Base-by-base conservation (phyloP, 495 filamentous ascomycete species). In the Aspergillus heteromorphus region DNA sequence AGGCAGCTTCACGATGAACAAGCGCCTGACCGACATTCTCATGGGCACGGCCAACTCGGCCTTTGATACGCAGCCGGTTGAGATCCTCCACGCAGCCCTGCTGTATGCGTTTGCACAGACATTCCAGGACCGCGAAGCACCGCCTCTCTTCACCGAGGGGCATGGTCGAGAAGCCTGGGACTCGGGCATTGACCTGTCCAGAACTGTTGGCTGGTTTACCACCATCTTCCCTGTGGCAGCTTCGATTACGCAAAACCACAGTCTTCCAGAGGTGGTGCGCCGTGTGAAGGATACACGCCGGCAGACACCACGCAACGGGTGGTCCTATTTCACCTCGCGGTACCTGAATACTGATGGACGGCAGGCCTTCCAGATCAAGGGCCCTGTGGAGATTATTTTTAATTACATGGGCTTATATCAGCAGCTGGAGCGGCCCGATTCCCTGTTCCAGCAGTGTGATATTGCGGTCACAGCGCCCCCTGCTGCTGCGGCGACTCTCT, bases 151-250 rank as follows among this genome's bases (percentile, higher is more conserved):
- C 48, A 64, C 45, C 18, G 76, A 79, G 60, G 70, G 67, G 23
- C 76, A 80, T 56, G 77, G 77, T 7, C 64, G 77, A 16, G 74
- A 79, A 43, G 38, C 69, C 2, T 73, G 65, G 54, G 65, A 70
- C 27, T 5, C 41, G n/a, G 41, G 45, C 13, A 61, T 78, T 38
- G 75, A 80, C 59, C 41, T 79, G 21, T 73, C 75, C 5, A 58
- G 63, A 16, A 79, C 77, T 11, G 67, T 80, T 17, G 78, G 78
- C 4, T 81, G 78, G 76, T 81, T 81, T 56, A 79, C 75, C 13
- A 69, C 71, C 8, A 67, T 79, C 49, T 68, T 64, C 45, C 75
- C 77, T 0, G 27, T 78, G n/a, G n/a, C n/a, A n/a, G n/a, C n/a
- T n/a, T n/a, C n/a, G n/a, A n/a, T n/a, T n/a, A n/a, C n/a, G n/a